Evolutionary conservation across 345 rosid species (phyloP), one percentile per base, ranked within the genome.

Genomic region (Populus euphratica): DNA sequence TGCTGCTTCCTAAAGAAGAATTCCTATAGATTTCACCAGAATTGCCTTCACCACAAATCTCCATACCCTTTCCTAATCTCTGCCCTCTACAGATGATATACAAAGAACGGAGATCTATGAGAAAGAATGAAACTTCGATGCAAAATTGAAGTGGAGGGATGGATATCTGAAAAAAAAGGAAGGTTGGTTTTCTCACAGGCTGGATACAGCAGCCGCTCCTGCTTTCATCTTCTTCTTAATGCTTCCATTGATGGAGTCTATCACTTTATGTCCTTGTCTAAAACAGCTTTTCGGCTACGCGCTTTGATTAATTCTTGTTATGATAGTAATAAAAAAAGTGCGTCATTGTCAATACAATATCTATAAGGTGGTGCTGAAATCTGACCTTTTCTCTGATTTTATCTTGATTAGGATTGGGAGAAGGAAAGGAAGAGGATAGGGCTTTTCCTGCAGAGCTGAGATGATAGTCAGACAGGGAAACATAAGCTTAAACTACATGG

Each of bases 1-100:
- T n/a, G 29, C 66, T 16, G 11, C 38, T 17, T 35, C 36, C 69
- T 36, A 7, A 69, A 43, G 29, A 68, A 68, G 25, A 68, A 14
- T 16, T 17, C 59, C 59, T 52, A 52, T 20, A 6, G 59, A 52
- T 18, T 52, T 52, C 59, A 52, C 23, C 59, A 52, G 59, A 50
- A 52, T 44, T 27, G 36, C 10, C 73, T 14, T 2, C 35, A 43
- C 59, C 66, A 75, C 71, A 75, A 66, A 21, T 8, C 44, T 75
- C 77, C 77, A 75, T 75, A 52, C 23, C 59, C 6, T 52, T 52
- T 18, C 23, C 59, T 52, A 20, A 52, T 52, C 59, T 52, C 18
- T 20, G 2, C 59, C 59, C 59, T 18, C 59, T 6, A 52, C n/a
- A 52, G 8, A 18, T 52, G 59, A 52, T 52, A 6, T 52, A 6